Evolutionary conservation across 768 basidiomycete genomes (phyloP).

Genomic region (Amanita polypyramis): DNA sequence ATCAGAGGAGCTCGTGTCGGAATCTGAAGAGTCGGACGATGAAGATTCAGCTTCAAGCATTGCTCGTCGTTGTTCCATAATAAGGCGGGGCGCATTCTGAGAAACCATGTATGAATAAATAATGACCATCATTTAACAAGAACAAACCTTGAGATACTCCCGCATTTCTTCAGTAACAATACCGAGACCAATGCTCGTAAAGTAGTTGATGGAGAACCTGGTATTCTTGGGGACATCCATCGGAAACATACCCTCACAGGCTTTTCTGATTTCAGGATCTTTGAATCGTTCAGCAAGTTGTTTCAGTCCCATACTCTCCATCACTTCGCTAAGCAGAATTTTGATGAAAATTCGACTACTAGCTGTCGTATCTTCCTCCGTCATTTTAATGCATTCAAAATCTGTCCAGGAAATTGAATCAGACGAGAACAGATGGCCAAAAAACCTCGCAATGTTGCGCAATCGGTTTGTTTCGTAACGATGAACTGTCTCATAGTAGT

Average conservation of each 20-base stretch:
- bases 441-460: constrained; percentile 94
- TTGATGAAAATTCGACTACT: constrained; percentile 96
- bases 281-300: constrained; percentile 81
- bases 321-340: constrained; percentile 92
- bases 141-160: constrained; percentile 80
- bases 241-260: constrained; percentile 85
- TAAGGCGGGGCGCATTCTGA: constrained; percentile 84
- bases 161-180: constrained; percentile 92
- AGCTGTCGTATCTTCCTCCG: constrained; percentile 95
- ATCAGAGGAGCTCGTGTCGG: constrained; percentile 29
- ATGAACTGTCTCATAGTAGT: constrained; percentile 94
- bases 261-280: constrained; percentile 69
- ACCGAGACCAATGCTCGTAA: constrained; percentile 90
- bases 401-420: constrained; percentile 89
- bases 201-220: constrained; percentile 94
- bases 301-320: constrained; percentile 88
- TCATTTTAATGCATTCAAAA: constrained; percentile 80
- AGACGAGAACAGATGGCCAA: constrained; percentile 80
- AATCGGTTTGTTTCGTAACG: constrained; percentile 98
- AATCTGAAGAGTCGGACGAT: constrained; percentile 26
- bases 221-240: constrained; percentile 95
- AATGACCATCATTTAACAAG: neutral
- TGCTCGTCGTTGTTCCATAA: constrained; percentile 90
- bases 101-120: neutral
- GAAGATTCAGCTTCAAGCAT: constrained; percentile 65